These are phyloP conservation scores for Cryptosporidium andersoni DNA, from an alignment of 169 alveolate species.

Conservation along the genomic window DNA sequence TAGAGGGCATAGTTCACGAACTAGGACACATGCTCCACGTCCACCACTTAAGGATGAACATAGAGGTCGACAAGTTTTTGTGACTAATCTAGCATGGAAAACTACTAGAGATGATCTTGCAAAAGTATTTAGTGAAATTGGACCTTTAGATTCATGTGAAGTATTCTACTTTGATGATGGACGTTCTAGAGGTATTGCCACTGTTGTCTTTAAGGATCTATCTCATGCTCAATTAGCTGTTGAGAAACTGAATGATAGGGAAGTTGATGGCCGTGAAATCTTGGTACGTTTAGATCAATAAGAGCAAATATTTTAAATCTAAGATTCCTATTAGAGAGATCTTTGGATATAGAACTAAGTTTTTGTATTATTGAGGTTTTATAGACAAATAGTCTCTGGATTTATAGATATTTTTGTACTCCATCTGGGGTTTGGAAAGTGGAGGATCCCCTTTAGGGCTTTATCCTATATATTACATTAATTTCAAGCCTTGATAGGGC, in stretches of 20 bases:
- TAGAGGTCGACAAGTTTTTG: slow-evolving; percentile 59
- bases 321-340: slow-evolving; percentile 2
- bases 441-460: not conserved
- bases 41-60: slow-evolving; percentile 65
- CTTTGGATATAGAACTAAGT: not conserved
- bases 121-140: slow-evolving; percentile 57
- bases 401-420: not conserved
- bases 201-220: slow-evolving; percentile 49
- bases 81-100: slow-evolving; percentile 67
- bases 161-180: slow-evolving; percentile 69
- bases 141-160: slow-evolving; percentile 70
- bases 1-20: slow-evolving; percentile 48
- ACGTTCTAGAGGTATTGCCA: slow-evolving; percentile 65
- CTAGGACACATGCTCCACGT: slow-evolving; percentile 69
- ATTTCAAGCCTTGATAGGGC: no score
- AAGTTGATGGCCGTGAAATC: slow-evolving; percentile 70
- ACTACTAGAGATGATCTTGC: slow-evolving; percentile 66
- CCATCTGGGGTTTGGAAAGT: not conserved
- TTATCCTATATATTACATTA: no score
- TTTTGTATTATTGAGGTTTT: no score
- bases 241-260: slow-evolving; percentile 63
- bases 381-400: no score
- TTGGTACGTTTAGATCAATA: slow-evolving; percentile 62
- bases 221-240: slow-evolving; percentile 66
- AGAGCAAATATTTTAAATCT: not conserved